phyloP scores from a whole-genome alignment of 2,329 filamentous ascomycete species.

The Talaromyces sp. region DNA sequence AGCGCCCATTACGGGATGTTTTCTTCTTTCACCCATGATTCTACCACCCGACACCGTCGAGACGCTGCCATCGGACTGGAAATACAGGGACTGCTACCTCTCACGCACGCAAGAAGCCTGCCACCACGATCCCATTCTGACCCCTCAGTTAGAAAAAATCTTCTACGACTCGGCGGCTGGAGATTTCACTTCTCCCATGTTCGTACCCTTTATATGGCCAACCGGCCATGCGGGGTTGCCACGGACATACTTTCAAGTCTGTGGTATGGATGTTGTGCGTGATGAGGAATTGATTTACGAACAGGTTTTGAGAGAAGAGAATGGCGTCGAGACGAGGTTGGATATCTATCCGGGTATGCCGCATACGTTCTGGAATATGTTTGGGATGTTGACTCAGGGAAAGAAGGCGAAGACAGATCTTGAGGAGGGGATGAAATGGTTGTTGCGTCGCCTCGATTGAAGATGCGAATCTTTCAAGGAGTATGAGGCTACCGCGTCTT shows the following conservation, averaged over 20 bases:
- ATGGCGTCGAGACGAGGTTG: constrained; percentile 28
- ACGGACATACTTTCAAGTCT: constrained; percentile 27
- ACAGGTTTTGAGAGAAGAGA: constrained; percentile 22
- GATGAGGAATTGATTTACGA: constrained; percentile 28
- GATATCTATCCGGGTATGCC: constrained; percentile 33
- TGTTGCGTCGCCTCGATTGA: background rate
- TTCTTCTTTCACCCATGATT: constrained; percentile 25
- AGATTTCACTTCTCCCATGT: background rate
- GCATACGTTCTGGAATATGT: constrained; percentile 29
- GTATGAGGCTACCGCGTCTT: too few species aligned
- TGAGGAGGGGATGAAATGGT: constrained; percentile 11
- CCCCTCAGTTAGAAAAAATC: constrained; percentile 26
- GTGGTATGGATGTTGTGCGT: constrained; percentile 27
- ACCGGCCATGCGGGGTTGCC: constrained; percentile 28
- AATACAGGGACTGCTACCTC: constrained; percentile 19
- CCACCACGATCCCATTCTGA: constrained; percentile 25
- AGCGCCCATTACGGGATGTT: constrained; percentile 46
- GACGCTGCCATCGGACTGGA: constrained; percentile 21
- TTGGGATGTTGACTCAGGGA: constrained; percentile 11
- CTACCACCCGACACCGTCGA: constrained; percentile 33
- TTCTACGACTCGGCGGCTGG: constrained; percentile 10
- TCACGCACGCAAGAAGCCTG: constrained; percentile 30
- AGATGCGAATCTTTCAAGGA: background rate
- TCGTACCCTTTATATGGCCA: constrained; percentile 12
- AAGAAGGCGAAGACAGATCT: constrained; percentile 12